Conservation (phyloP, 2,329 filamentous ascomycete genomes). For the Botrytis porri region DNA sequence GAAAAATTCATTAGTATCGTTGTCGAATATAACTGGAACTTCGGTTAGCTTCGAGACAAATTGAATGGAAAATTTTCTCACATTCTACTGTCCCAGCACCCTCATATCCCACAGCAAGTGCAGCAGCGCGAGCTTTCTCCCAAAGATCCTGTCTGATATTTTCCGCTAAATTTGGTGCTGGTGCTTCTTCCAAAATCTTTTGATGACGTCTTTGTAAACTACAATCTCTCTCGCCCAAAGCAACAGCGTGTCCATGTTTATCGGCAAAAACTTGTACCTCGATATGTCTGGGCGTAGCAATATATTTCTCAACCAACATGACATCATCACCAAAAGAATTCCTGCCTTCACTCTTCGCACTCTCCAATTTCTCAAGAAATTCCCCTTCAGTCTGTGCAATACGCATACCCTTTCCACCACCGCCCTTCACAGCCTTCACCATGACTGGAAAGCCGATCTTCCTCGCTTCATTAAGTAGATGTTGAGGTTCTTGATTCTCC, state of each 20-base stretch:
- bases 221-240: constrained; percentile 86
- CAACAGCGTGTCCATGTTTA: constrained; percentile 71
- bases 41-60: neutral
- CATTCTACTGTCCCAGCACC: constrained; percentile 88
- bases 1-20: constrained; percentile 75
- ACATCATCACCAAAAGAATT: constrained; percentile 82
- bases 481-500: constrained; percentile 65
- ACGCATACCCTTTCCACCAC: constrained; percentile 82
- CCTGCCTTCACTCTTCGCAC: constrained; percentile 70
- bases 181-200: constrained; percentile 88
- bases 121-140: constrained; percentile 63
- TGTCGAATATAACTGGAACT: constrained; percentile 75
- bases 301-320: constrained; percentile 82
- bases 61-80: constrained; percentile 42
- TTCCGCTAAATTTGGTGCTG: constrained; percentile 65
- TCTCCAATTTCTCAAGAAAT: constrained; percentile 66
- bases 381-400: constrained; percentile 68
- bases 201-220: constrained; percentile 84
- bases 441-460: constrained; percentile 68
- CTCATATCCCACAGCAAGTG: constrained; percentile 79
- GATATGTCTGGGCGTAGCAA: constrained; percentile 75
- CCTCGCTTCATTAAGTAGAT: constrained; percentile 65
- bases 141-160: constrained; percentile 59
- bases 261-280: constrained; percentile 92
- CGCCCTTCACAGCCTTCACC: constrained; percentile 76